Evolutionary conservation across 306 rosid species (phyloP).

Genomic region (Pterocarpus macrocarpus): DNA sequence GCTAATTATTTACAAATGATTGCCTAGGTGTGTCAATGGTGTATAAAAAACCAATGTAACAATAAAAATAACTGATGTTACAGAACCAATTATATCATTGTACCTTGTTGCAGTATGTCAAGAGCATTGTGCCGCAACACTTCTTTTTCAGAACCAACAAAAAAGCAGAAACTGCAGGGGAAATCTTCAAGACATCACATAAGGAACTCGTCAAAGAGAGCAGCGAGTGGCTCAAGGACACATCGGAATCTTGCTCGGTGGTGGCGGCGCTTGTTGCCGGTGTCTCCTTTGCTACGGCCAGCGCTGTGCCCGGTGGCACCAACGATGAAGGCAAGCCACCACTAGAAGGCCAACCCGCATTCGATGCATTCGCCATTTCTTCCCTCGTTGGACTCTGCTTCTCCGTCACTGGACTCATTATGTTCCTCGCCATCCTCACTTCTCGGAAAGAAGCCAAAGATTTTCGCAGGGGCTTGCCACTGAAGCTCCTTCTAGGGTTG

Average conservation of each 20-base stretch:
- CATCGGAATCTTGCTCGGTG: slow-evolving; percentile 55
- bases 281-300: slow-evolving; percentile 51
- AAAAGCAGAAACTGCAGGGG: not conserved
- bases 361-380: slow-evolving; percentile 48
- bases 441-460: slow-evolving; percentile 57
- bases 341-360: slow-evolving; percentile 42
- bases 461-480: slow-evolving; percentile 52
- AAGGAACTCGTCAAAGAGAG: not conserved
- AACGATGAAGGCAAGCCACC: slow-evolving; percentile 41
- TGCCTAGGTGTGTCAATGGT: too few relatives aligned
- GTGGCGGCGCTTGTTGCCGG: slow-evolving; percentile 53
- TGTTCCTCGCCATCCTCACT: slow-evolving; percentile 64
- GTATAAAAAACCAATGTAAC: too few relatives aligned
- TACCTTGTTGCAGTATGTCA: slow-evolving; percentile 28
- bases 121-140: slow-evolving; percentile 31
- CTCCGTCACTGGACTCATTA: slow-evolving; percentile 62
- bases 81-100: not conserved
- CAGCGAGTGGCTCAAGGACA: slow-evolving; percentile 43
- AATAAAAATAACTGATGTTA: too few relatives aligned
- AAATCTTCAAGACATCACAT: slow-evolving; percentile 27
- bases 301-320: slow-evolving; percentile 55
- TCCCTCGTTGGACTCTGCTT: slow-evolving; percentile 61
- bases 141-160: slow-evolving; percentile 33
- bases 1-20: too few relatives aligned
- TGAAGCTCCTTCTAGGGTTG: slow-evolving; percentile 53